These are phyloP conservation scores for Diaporthe citri DNA, from an alignment of 2,329 filamentous ascomycete species.

Conservation along the genomic window DNA sequence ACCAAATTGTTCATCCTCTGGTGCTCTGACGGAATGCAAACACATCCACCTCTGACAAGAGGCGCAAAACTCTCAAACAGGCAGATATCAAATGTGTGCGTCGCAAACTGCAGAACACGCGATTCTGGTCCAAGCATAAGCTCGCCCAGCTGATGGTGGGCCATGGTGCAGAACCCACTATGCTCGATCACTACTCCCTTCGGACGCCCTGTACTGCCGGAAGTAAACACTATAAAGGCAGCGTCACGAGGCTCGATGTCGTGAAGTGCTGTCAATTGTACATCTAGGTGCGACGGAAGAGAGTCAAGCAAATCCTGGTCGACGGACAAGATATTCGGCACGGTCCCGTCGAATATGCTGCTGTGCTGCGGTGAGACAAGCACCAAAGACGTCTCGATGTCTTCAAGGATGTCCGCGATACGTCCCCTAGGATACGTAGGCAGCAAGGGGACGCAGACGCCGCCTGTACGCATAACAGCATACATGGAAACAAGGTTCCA, in stretches of 20 bases:
- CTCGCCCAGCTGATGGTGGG: background rate
- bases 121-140: background rate
- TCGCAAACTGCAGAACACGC: slow-evolving; percentile 60
- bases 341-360: background rate
- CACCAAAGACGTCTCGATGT: background rate
- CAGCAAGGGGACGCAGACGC: background rate
- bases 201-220: slow-evolving; percentile 63
- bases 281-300: background rate
- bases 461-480: background rate
- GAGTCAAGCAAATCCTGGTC: background rate
- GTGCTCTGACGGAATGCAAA: background rate
- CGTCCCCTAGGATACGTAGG: background rate
- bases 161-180: background rate
- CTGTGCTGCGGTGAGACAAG: background rate
- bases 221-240: slow-evolving; percentile 62
- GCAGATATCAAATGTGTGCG: slow-evolving; percentile 66
- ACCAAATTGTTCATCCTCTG: background rate
- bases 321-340: background rate
- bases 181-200: slow-evolving; percentile 46
- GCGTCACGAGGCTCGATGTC: slow-evolving; percentile 18
- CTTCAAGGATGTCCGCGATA: background rate
- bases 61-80: slow-evolving; percentile 61
- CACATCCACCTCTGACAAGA: background rate
- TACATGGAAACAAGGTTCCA: background rate
- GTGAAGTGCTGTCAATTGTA: background rate